These are phyloP conservation scores for Dalbergia cultrata DNA, from an alignment of 306 rosid genomes.

Conservation along the genomic window DNA sequence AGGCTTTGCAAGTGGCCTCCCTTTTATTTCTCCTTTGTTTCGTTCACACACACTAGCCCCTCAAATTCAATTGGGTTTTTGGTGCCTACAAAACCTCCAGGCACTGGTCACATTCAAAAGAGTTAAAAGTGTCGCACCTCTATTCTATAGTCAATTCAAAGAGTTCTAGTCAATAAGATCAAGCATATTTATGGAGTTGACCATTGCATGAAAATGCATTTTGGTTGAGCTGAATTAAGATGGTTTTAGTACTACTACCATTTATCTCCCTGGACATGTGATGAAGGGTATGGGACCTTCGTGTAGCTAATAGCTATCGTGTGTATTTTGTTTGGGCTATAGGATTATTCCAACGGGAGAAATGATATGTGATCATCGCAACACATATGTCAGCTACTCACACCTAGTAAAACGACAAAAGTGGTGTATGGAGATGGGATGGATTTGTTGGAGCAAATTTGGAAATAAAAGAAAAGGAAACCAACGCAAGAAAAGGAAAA, in stretches of 20 bases:
- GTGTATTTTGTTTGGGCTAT: constrained; percentile 20
- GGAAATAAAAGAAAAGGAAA: too few species aligned
- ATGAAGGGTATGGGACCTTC: constrained; percentile 38
- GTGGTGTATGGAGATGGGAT: too few species aligned
- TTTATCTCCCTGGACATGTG: not conserved
- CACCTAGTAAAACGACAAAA: too few species aligned
- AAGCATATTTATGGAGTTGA: constrained; percentile 20
- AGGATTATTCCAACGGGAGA: constrained; percentile 12
- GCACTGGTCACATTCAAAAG: constrained; percentile 35
- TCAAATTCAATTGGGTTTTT: constrained; percentile 24
- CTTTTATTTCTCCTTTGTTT: not conserved
- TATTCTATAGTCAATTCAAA: constrained; percentile 1
- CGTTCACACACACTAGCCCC: not conserved
- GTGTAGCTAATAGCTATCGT: not conserved
- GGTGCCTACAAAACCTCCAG: constrained; percentile 38
- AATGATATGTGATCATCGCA: too few species aligned
- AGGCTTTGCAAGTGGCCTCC: not conserved
- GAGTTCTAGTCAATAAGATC: constrained; percentile 5
- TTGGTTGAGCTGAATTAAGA: not conserved
- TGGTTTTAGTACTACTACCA: not conserved
- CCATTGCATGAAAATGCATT: not conserved
- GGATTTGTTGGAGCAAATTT: too few species aligned
- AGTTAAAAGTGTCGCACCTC: not conserved
- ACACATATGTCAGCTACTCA: too few species aligned
- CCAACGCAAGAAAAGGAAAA: too few species aligned